Base-by-base conservation (phyloP, 768 basidiomycete species). In the Lactarius sanguifluus region DNA sequence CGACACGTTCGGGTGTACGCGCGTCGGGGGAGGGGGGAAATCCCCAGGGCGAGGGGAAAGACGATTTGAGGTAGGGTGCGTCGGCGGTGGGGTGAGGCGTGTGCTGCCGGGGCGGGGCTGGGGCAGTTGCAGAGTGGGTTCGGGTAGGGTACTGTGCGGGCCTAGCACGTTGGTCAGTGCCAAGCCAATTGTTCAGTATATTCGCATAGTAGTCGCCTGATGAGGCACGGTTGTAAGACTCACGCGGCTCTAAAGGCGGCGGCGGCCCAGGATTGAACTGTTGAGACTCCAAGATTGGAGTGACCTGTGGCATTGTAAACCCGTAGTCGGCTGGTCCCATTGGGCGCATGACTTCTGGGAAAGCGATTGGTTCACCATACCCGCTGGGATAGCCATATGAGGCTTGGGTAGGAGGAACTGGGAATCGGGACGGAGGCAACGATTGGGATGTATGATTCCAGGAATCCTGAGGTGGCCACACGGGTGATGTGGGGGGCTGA, bases 181-280 rank as follows among this genome's bases (percentile, higher is more conserved):
- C 32, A 18, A 57, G 40, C 45, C 34, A 41, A 58, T 34, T 4
- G 30, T 52, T 66, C 38, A 66, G 65, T 15, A 62, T 58, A 40
- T 5, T 25, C 20, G 32, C 7, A 15, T 20, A 52, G 15, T 34
- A 56, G 41, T 28, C 43, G 34, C n/a, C 57, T 2, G 45, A 41
- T 32, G 36, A 15, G 41, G 54, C 30, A 41, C 41, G 23, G 25
- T 20, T 43, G 47, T 30, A 20, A 38, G 13, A 67, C 66, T 63
- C 57, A 67, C 66, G 57, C 41, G 66, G 32, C 25, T 59, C 57
- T 2, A 32, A 34, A n/a, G 62, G 57, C 23, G 66, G 66, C 25
- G 65, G 56, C 12, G 50, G 32, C 41, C 57, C 66, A 1, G 57
- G 62, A 47, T 40, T 54, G 12, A 55, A 41, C 28, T 59, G 66